These are phyloP conservation scores for Ballota nigra DNA, from an alignment of 257 asterid genomes.

Conservation along the genomic window DNA sequence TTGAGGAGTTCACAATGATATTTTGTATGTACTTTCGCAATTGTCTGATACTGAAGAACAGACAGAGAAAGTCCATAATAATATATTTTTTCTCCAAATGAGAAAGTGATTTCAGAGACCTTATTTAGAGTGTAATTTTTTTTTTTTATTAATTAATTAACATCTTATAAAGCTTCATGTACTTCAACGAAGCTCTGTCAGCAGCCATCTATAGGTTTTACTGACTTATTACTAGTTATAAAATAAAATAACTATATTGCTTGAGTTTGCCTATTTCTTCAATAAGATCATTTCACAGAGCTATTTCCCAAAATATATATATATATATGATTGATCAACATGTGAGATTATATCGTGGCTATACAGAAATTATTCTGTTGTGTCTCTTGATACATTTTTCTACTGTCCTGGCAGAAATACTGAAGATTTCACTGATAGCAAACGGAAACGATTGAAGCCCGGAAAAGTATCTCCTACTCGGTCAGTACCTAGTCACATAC, in stretches of 20 bases:
- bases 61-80: not conserved
- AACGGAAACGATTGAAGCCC: slow-evolving; percentile 61
- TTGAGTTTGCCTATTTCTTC: not conserved
- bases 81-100: not conserved
- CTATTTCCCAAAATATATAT: not conserved
- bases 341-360: not conserved
- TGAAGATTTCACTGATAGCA: slow-evolving; percentile 48
- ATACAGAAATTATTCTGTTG: not conserved
- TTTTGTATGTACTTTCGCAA: not conserved
- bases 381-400: slow-evolving; percentile 14
- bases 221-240: not conserved
- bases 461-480: slow-evolving; percentile 82
- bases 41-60: not conserved
- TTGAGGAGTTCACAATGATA: not conserved
- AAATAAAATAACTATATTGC: not conserved
- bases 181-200: slow-evolving; percentile 7
- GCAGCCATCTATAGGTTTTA: slow-evolving; percentile 4
- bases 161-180: not conserved
- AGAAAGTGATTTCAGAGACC: not conserved
- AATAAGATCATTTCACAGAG: not conserved
- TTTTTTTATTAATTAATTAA: not conserved
- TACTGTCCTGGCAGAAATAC: slow-evolving; percentile 39
- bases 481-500: slow-evolving; percentile 77
- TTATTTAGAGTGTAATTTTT: not conserved
- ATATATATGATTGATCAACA: not conserved